phyloP scores from a whole-genome alignment of 1,139 yeast genomes.

The Chernovozyma sophiae-reginae region DNA sequence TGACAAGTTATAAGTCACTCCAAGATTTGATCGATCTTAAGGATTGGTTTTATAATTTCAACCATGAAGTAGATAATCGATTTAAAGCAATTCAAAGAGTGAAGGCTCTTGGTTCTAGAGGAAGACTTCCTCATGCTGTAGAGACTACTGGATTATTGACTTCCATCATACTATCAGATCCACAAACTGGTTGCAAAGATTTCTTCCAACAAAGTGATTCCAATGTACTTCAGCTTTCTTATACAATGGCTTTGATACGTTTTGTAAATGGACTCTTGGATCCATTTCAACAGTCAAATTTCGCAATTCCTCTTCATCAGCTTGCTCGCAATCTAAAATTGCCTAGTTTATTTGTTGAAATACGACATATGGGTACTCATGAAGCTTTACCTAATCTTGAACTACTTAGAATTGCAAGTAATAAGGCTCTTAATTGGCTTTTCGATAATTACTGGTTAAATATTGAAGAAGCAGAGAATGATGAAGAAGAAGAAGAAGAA shows the following conservation, averaged over 20 bases:
- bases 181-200: slow-evolving; percentile 15
- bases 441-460: slow-evolving; percentile 69
- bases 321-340: slow-evolving; percentile 67
- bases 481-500: slow-evolving; percentile 18
- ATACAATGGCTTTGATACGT: slow-evolving; percentile 75
- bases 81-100: slow-evolving; percentile 45
- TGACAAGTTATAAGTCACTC: slow-evolving; percentile 53
- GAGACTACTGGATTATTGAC: slow-evolving; percentile 60
- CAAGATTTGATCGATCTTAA: slow-evolving; percentile 53
- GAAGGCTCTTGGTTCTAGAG: slow-evolving; percentile 33
- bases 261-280: slow-evolving; percentile 92
- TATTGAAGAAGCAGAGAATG: slow-evolving; percentile 23
- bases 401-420: slow-evolving; percentile 55
- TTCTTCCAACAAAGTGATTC: slow-evolving; percentile 16
- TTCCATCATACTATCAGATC: slow-evolving; percentile 49
- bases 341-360: slow-evolving; percentile 83
- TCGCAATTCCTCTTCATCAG: slow-evolving; percentile 73
- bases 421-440: slow-evolving; percentile 72
- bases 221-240: slow-evolving; percentile 43
- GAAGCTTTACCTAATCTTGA: slow-evolving; percentile 73
- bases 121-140: slow-evolving; percentile 43
- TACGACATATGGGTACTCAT: slow-evolving; percentile 90
- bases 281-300: slow-evolving; percentile 75
- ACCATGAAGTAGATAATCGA: slow-evolving; percentile 20
- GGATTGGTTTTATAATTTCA: slow-evolving; percentile 52